Evolutionary conservation across 352 stramenopile species (phyloP), one percentile per base, ranked within the genome.

Genomic region (Phytophthora colocasiae): DNA sequence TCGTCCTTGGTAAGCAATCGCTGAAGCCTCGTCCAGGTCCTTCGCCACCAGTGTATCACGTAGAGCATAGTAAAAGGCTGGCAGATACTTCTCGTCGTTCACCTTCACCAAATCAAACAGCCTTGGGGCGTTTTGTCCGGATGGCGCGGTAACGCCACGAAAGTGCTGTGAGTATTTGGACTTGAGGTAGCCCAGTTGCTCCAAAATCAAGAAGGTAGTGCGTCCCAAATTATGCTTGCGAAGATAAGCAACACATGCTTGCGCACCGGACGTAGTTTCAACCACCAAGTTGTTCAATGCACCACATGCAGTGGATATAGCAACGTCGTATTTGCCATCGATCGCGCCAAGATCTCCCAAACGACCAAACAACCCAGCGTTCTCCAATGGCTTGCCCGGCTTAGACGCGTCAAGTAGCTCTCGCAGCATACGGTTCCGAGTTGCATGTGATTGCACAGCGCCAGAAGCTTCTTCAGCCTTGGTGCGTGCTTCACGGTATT

Each of bases 261-360:
- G 94, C 1, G 95, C 98, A 2, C 96, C 98, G 8, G 89, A 95
- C 0, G 96, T 98, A 0, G 95, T 99, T 36, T 99, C 93, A 1
- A 99, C 97, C 2, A 99, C 97, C 58, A 99, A 87, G 59, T 99
- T 86, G 69, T 99, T 97, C 3, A 99, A 78, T 54, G 93, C 93
- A 34, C 91, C 86, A 69, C 97, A 99, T 0, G 98, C 97, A 27
- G 98, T 99, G 6, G 96, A 99, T 48, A 99, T 96, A 17, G 98
- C 98, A 31, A 99, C 95, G 76, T 99, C 98, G 71, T 99, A 99
- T 54, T 98, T 91, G 45, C 78, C 83, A 51, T 96, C 85, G 67
- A 99, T 99, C 1, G 90, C 88, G 17, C 97, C 97, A 44, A 99
- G 84, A 69, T 99, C 98, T 24, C 98, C 98, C 1, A 99, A 83